Evolutionary conservation across 225 moss, liverwort and hornwort species (phyloP).

Genomic region (Bryum argenteum): DNA sequence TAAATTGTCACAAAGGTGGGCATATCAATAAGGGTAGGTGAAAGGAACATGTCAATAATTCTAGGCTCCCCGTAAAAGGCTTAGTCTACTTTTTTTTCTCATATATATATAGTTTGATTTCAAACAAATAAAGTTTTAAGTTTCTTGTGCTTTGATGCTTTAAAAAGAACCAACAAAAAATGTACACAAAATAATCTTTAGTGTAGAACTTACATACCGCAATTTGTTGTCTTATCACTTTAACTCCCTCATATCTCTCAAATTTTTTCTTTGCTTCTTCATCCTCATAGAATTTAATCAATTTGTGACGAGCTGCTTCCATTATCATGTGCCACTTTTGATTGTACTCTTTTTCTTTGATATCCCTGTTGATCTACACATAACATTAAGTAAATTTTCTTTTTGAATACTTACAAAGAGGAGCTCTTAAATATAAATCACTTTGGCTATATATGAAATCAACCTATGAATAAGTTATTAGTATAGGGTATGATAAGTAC

Average conservation of each 20-base stretch:
- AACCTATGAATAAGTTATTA: background rate
- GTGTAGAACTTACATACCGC: slow-evolving; percentile 34
- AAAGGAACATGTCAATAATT: too few species aligned
- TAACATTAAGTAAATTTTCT: background rate
- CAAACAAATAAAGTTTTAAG: too few species aligned
- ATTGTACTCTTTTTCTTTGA: slow-evolving; percentile 60
- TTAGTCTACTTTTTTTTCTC: too few species aligned
- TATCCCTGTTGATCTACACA: slow-evolving; percentile 52
- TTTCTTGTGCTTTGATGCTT: too few species aligned
- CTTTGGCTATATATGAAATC: background rate
- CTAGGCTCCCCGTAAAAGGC: too few species aligned
- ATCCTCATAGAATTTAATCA: slow-evolving; percentile 57
- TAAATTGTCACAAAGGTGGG: too few species aligned
- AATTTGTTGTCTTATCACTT: slow-evolving; percentile 78
- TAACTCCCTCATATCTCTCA: slow-evolving; percentile 64
- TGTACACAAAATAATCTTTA: background rate
- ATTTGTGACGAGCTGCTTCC: slow-evolving; percentile 62
- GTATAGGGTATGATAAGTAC: slow-evolving; percentile 28
- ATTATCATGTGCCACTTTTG: slow-evolving; percentile 73
- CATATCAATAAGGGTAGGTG: too few species aligned
- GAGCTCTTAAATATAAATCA: background rate
- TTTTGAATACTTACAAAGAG: background rate
- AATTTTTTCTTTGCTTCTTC: slow-evolving; percentile 69
- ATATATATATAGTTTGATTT: too few species aligned
- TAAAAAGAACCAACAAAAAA: too few species aligned